Base-by-base conservation (phyloP, 345 rosid genomes). In the Eucalyptus marginata region DNA sequence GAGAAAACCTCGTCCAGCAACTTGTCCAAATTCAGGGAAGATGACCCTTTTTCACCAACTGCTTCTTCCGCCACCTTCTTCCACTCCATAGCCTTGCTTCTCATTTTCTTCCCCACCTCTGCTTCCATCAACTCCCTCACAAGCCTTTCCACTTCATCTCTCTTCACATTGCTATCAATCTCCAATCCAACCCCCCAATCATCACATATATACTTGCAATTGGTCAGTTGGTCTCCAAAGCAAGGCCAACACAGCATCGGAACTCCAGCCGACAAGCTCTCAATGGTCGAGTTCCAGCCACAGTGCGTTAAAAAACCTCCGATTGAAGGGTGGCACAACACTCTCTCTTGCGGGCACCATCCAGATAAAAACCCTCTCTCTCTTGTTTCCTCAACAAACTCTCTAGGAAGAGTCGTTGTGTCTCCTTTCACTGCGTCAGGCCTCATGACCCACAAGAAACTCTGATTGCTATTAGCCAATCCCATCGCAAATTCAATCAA, bases 51-150 rank as follows among this genome's bases (percentile, higher is more conserved):
- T 6, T 83, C 79, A 2, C 15, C 36, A 5, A 29, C 14, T 27
- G 92, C 93, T 24, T 56, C 91, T 36, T 89, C 89, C 14, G 93
- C 95, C 81, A 43, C 10, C 15, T 66, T 86, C 76, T 90, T 90
- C 94, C 94, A 92, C 64, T 86, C 91, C 81, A 47, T 10, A 7
- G 90, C 91, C 83, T 76, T 76, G 14, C 47, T 10, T 79, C 86
- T 93, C 91, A 94, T 59, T 25, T 87, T 86, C 54, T 87, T 87
- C 18, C 91, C 92, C n/a, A 25, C 88, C 25, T 87, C 91, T 27
- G 92, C 93, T 6, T 88, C 94, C 92, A 94, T 91, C 18, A 92
- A 11, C 66, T 93, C 93, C 58, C 50, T 91, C 52, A 92, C 93
- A 43, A 91, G 88, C n/a, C 11, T 87, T 80, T 93, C 90, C 36